Base-by-base conservation (phyloP, 768 basidiomycete genomes). In the Termitomyces sp. region DNA sequence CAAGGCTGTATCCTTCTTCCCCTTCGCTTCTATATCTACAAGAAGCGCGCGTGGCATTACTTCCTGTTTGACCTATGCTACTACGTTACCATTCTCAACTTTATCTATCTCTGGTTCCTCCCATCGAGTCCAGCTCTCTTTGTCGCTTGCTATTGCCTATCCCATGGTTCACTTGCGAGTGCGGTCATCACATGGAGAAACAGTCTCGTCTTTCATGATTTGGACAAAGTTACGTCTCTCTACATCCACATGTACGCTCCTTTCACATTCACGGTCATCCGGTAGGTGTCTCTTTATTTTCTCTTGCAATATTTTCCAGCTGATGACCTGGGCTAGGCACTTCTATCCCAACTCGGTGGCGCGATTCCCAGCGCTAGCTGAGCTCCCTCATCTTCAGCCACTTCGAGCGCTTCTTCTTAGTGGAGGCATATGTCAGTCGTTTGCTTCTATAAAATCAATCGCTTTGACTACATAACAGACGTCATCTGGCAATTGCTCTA, bases 131-230 rank as follows among this genome's bases (percentile, higher is more conserved):
- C 89, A 7, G 78, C 84, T 2, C 81, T 98, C 18, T 98, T 96
- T 75, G 84, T 93, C 54, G 92, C 95, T 4, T 96, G 93, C 69
- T 98, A 97, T 69, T 92, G 92, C 65, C 82, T 98, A 28, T 91
- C 94, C 0, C 89, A 97, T 70, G 97, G 95, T 0, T 85, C 91
- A 0, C 83, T 97, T 36, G 96, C 93, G 0, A 93, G 91, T 55
- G 96, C 96, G 0, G 95, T 98, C 53, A 92, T 98, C 66, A 98
- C 96, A 11, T 99, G 97, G 97, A 84, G 97, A 63, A 99, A 99
- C 70, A 96, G 93, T 65, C 86, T 99, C 24, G 97, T 99, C 3
- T 99, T 99, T 78, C 97, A 99, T 69, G 95, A 96, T 69, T 83
- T 87, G 58, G 97, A 99, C 73, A 98, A 98, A 74, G 92, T 98